Percentiles rank a stretch among this genome's conserved stretches.
phyloP scores from a whole-genome alignment of 108 stramenopile species.

The Nitzschia putrida region DNA sequence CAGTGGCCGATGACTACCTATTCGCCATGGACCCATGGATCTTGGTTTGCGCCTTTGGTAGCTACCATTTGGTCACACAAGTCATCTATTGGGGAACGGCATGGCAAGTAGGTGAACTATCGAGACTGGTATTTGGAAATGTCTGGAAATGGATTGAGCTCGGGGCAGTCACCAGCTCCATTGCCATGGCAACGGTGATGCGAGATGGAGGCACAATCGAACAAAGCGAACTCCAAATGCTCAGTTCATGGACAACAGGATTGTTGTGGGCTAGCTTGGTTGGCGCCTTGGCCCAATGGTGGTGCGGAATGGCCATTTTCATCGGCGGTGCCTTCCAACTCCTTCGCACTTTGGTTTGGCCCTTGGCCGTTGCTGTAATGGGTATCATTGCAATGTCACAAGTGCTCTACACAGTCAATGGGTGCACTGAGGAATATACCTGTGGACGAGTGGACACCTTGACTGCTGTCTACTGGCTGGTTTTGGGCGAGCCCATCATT shows the following conservation, averaged over 20 bases:
- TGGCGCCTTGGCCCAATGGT: constrained; percentile 44
- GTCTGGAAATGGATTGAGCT: constrained; percentile 43
- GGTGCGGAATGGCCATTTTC: constrained; percentile 50
- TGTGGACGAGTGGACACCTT: constrained; percentile 44
- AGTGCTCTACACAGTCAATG: constrained; percentile 39
- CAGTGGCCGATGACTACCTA: constrained; percentile 20
- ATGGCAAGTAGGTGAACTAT: constrained; percentile 24
- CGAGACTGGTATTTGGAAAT: constrained; percentile 30
- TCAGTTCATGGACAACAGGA: constrained; percentile 39
- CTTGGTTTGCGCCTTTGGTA: constrained; percentile 19
- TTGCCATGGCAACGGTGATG: constrained; percentile 33
- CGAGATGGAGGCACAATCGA: constrained; percentile 13
- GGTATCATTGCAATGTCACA: constrained; percentile 41
- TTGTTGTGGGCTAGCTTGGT: constrained; percentile 44
- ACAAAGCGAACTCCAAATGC: neutral
- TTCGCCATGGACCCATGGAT: neutral
- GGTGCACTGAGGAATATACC: constrained; percentile 31
- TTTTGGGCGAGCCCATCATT: constrained; percentile 39
- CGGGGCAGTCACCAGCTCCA: constrained; percentile 23
- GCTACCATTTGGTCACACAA: constrained; percentile 28
- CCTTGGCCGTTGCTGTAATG: constrained; percentile 26
- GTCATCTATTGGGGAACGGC: constrained; percentile 29
- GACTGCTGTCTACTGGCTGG: constrained; percentile 33
- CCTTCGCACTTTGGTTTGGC: constrained; percentile 40
- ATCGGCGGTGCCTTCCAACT: constrained; percentile 28